Conservation (phyloP, 371 early-diverging fungal genomes). For the Mucor velutinosus region DNA sequence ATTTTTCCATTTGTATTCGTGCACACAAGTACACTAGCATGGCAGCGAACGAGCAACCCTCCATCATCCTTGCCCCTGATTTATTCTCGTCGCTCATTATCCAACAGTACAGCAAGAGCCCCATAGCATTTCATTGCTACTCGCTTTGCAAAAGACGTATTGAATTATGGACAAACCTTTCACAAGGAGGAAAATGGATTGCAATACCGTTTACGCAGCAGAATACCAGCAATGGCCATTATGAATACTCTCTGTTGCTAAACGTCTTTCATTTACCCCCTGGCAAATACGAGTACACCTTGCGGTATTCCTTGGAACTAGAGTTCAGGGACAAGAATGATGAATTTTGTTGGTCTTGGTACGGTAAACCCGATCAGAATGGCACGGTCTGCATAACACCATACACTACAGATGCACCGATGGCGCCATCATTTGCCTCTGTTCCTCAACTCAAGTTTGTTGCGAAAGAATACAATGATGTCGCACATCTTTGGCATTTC, state of each 20-base stretch:
- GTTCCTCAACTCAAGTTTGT: slow-evolving; percentile 10
- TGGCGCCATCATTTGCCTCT: background rate
- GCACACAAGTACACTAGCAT: too few relatives aligned
- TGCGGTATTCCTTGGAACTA: background rate
- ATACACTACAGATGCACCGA: background rate
- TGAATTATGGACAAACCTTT: slow-evolving; percentile 26
- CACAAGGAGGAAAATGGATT: slow-evolving; percentile 4
- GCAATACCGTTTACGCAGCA: slow-evolving; percentile 3
- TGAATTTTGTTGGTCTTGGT: slow-evolving; percentile 18
- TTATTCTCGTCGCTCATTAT: background rate
- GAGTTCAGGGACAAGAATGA: background rate
- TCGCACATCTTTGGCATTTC: slow-evolving; percentile 11
- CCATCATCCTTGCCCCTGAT: background rate
- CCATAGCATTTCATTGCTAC: background rate
- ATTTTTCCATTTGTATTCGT: too few relatives aligned
- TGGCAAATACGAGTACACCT: slow-evolving; percentile 17
- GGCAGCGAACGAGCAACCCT: too few relatives aligned
- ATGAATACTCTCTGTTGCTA: background rate
- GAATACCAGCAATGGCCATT: background rate
- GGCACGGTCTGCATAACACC: slow-evolving; percentile 5
- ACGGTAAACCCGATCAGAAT: slow-evolving; percentile 11
- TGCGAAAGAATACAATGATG: background rate
- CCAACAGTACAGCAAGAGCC: background rate
- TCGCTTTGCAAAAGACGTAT: slow-evolving; percentile 19
- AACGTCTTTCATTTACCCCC: background rate